Conservation (phyloP, 768 basidiomycete genomes). For the Boletus sp. region DNA sequence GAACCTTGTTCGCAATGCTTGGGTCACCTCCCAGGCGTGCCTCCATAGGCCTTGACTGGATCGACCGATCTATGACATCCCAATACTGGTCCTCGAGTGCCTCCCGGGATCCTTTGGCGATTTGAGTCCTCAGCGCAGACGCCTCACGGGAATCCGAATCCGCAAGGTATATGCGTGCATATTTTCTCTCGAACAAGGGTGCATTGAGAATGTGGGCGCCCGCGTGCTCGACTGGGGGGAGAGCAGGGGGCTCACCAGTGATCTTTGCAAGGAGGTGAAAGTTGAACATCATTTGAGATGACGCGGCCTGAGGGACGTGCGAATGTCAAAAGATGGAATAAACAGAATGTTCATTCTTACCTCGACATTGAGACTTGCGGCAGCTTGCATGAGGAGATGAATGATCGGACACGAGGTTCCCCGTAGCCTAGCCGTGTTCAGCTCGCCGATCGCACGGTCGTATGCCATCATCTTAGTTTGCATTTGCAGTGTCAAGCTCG, state of each 20-base stretch:
- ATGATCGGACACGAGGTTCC: constrained; percentile 75
- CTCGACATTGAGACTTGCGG: constrained; percentile 54
- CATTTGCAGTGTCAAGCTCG: constrained; percentile 70
- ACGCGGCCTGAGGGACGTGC: constrained; percentile 38
- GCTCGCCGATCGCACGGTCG: constrained; percentile 72
- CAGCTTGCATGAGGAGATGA: constrained; percentile 67
- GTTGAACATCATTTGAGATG: constrained; percentile 62
- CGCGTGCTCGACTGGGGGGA: constrained; percentile 75
- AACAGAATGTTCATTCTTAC: constrained; percentile 30
- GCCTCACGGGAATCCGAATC: constrained; percentile 66
- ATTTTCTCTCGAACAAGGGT: constrained; percentile 77
- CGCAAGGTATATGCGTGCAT: constrained; percentile 70
- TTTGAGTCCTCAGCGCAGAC: constrained; percentile 60
- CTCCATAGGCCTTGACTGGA: constrained; percentile 78
- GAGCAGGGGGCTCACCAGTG: constrained; percentile 67
- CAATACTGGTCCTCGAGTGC: constrained; percentile 90
- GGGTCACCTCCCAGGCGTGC: constrained; percentile 91
- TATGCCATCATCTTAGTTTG: constrained; percentile 97
- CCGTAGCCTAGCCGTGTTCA: constrained; percentile 71
- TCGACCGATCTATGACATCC: constrained; percentile 76
- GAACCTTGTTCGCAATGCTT: constrained; percentile 81
- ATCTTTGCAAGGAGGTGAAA: constrained; percentile 76
- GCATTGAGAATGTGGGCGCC: constrained; percentile 81
- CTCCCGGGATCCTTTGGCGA: constrained; percentile 72
- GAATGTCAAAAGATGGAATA: constrained; percentile 2